Evolutionary conservation across 257 asterid species (phyloP).

Genomic region (Anisodus tanguticus): DNA sequence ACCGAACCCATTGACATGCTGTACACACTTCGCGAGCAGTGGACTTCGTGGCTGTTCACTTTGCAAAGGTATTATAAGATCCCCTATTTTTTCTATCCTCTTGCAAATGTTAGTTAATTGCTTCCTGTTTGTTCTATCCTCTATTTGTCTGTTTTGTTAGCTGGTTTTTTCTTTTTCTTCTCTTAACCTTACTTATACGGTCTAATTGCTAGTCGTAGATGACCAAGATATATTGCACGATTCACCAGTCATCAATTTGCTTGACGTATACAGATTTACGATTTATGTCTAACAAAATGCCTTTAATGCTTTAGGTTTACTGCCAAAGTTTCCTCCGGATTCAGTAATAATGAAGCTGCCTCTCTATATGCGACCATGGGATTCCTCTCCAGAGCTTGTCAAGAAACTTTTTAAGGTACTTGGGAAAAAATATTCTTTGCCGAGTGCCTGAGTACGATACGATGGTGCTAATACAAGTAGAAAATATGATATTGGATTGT

Average conservation of each 20-base stretch:
- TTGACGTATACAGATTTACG: not conserved
- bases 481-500: not conserved
- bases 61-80: slow-evolving; percentile 75
- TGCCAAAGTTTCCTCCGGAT: slow-evolving; percentile 89
- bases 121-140: slow-evolving; percentile 11
- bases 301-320: slow-evolving; percentile 63
- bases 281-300: not conserved
- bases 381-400: slow-evolving; percentile 76
- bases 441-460: not conserved
- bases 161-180: not conserved
- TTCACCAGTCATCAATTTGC: slow-evolving; percentile 18
- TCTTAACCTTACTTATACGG: slow-evolving; percentile 3
- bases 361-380: slow-evolving; percentile 80
- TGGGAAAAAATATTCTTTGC: slow-evolving; percentile 29
- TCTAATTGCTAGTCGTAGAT: not conserved
- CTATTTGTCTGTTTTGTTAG: not conserved
- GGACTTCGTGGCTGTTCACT: slow-evolving; percentile 86
- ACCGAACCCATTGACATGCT: slow-evolving; percentile 77
- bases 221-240: not conserved
- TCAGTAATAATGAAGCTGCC: slow-evolving; percentile 85
- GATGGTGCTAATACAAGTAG: slow-evolving; percentile 6
- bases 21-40: slow-evolving; percentile 67
- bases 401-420: slow-evolving; percentile 94
- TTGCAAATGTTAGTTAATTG: slow-evolving; percentile 3
- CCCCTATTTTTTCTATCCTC: not conserved